Evolutionary conservation across 2,329 filamentous ascomycete genomes (phyloP).

Genomic region (Aureobasidium sp.): DNA sequence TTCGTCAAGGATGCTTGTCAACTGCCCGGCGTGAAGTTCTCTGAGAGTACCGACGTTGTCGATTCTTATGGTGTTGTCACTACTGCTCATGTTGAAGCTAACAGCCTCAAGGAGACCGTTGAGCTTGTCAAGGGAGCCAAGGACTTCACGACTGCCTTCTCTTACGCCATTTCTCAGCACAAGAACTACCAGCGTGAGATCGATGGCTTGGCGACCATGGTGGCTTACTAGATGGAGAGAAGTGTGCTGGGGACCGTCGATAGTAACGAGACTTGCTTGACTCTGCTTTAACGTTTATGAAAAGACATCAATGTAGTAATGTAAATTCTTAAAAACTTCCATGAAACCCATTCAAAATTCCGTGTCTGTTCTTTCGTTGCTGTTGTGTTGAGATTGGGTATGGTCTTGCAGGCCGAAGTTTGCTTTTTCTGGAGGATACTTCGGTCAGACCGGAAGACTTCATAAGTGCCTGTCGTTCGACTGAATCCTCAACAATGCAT

Average conservation of each 20-base stretch:
- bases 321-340: background rate
- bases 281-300: background rate
- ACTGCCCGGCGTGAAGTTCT: constrained; percentile 44
- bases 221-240: constrained; percentile 56
- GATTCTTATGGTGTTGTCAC: constrained; percentile 77
- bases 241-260: background rate
- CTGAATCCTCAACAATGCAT: too few species aligned
- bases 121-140: constrained; percentile 59
- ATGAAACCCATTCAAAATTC: background rate
- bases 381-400: too few species aligned
- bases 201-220: constrained; percentile 58
- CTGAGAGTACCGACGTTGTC: constrained; percentile 44
- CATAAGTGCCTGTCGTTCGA: too few species aligned
- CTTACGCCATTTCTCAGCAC: constrained; percentile 63
- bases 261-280: background rate
- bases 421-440: too few species aligned
- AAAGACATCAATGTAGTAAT: background rate
- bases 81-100: constrained; percentile 45
- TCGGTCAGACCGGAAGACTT: too few species aligned
- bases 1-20: constrained; percentile 49
- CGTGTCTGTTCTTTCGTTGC: background rate
- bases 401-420: too few species aligned
- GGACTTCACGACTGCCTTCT: constrained; percentile 65
- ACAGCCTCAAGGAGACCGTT: constrained; percentile 55
- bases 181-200: constrained; percentile 68